phyloP scores from a whole-genome alignment of 495 filamentous ascomycete genomes.

The Penicillium egyptiacum region DNA sequence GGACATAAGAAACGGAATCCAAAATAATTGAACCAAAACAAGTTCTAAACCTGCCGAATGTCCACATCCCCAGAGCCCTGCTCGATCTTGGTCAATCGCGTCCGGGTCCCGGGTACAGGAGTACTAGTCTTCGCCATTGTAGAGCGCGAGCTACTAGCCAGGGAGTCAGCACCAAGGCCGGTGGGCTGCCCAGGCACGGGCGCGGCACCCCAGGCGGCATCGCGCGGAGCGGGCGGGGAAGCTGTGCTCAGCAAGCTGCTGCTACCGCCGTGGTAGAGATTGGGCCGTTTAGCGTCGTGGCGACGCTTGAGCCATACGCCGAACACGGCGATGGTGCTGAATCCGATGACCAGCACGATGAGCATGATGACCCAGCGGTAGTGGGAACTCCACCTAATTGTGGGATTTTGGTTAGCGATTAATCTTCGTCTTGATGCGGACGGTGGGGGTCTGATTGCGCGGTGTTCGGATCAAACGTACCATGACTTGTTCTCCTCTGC shows the following conservation, averaged over 20 bases:
- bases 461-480: slow-evolving; percentile 19
- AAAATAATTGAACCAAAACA: slow-evolving; percentile 9
- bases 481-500: slow-evolving; percentile 25
- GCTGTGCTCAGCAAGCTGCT: slow-evolving; percentile 16
- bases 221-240: slow-evolving; percentile 3
- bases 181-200: not conserved
- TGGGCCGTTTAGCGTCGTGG: slow-evolving; percentile 45
- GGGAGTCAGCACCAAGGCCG: slow-evolving; percentile 16
- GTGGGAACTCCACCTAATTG: slow-evolving; percentile 50
- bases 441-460: not conserved
- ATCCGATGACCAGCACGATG: slow-evolving; percentile 52
- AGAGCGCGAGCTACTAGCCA: slow-evolving; percentile 38
- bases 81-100: slow-evolving; percentile 26
- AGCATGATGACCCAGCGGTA: slow-evolving; percentile 56
- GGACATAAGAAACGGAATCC: not conserved
- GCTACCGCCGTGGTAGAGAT: slow-evolving; percentile 35
- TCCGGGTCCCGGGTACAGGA: slow-evolving; percentile 14
- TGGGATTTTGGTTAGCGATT: not conserved
- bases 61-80: slow-evolving; percentile 27
- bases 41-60: slow-evolving; percentile 28
- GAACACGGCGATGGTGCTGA: slow-evolving; percentile 35
- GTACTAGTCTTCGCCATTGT: slow-evolving; percentile 21
- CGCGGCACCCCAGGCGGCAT: not conserved
- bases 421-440: not conserved
- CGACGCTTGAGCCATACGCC: slow-evolving; percentile 51